Evolutionary conservation across 495 filamentous ascomycete species (phyloP).

Genomic region (Cercophora samala): DNA sequence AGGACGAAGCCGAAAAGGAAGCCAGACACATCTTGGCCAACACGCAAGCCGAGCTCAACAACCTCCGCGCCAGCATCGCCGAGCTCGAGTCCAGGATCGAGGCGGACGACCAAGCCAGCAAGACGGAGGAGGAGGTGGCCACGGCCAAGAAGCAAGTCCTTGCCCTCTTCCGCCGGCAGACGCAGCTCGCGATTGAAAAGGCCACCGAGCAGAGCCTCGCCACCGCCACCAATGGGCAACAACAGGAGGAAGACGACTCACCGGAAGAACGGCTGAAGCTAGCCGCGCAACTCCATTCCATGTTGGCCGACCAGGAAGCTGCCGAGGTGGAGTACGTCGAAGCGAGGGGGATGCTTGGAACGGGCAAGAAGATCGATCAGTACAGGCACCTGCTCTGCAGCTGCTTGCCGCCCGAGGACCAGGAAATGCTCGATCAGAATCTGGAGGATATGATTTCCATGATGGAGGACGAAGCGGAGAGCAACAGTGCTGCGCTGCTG

Average conservation of each 20-base stretch:
- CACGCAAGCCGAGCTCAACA: slow-evolving; percentile 53
- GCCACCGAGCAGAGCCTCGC: slow-evolving; percentile 36
- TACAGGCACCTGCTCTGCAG: slow-evolving; percentile 45
- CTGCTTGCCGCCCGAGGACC: slow-evolving; percentile 46
- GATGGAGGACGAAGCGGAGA: slow-evolving; percentile 48
- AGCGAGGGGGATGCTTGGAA: slow-evolving; percentile 43
- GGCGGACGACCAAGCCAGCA: slow-evolving; percentile 42
- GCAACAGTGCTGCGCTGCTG: background rate
- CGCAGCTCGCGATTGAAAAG: slow-evolving; percentile 38
- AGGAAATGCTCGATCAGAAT: slow-evolving; percentile 45
- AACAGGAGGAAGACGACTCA: slow-evolving; percentile 25
- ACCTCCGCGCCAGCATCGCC: slow-evolving; percentile 46
- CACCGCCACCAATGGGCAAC: slow-evolving; percentile 24
- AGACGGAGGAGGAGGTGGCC: slow-evolving; percentile 37
- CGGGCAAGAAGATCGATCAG: slow-evolving; percentile 48
- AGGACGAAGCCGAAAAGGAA: slow-evolving; percentile 55
- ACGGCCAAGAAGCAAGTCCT: slow-evolving; percentile 37
- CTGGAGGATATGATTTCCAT: slow-evolving; percentile 49
- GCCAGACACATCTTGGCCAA: slow-evolving; percentile 53
- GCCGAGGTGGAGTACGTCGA: slow-evolving; percentile 48
- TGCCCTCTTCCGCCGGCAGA: slow-evolving; percentile 40
- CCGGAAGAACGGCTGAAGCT: slow-evolving; percentile 39
- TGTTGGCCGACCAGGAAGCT: slow-evolving; percentile 38
- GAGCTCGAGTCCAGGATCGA: slow-evolving; percentile 47
- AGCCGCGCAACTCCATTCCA: slow-evolving; percentile 37